Evolutionary conservation across 2,329 filamentous ascomycete genomes (phyloP), one percentile per base, ranked within the genome.

Genomic region (Paecilomyces formosus): DNA sequence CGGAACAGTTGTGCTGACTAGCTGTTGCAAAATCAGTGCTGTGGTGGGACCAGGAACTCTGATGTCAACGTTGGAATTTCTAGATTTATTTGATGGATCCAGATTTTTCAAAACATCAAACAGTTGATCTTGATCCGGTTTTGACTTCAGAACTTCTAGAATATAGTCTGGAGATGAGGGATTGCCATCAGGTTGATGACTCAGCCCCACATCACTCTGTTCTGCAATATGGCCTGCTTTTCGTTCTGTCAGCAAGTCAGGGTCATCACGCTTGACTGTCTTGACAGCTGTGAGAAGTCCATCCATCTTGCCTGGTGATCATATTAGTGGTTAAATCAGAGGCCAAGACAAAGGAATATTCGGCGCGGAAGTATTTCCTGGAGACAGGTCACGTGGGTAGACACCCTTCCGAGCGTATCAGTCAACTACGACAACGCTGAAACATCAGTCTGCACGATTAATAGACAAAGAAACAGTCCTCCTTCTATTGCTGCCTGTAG

Each of bases 1-100:
- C 1, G 90, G 89, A 7, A 91, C 78, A 26, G 89, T 92, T 31
- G 86, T 84, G 15, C 83, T 86, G 59, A 95, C 85, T 35, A 99
- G 76, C 2, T 84, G 77, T 68, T 92, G 87, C 56, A 93, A 79
- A 31, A 97, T 84, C 65, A 92, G 89, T 21, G 90, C 86, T 58
- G 86, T 84, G 61, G 85, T 76, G 1, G 92, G 86, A 31, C 82
- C 82, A 3, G 90, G 87, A 2, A 78, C 72, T 52, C 80, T 78
- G 55, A 93, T 80, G 64, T 83, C 82, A 67, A 88, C 58, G 22
- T 62, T 59, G 52, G 69, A 54, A 13, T 64, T 24, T 50, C 53
- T 54, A 5, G 59, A 58, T 24, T 64, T 67, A 54, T 64, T 70
- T 30, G 64, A 66, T 13, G 73, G 71, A 58, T 77, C 74, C 49